Conservation (phyloP, 2,329 filamentous ascomycete genomes). For the Alternaria consortialis region DNA sequence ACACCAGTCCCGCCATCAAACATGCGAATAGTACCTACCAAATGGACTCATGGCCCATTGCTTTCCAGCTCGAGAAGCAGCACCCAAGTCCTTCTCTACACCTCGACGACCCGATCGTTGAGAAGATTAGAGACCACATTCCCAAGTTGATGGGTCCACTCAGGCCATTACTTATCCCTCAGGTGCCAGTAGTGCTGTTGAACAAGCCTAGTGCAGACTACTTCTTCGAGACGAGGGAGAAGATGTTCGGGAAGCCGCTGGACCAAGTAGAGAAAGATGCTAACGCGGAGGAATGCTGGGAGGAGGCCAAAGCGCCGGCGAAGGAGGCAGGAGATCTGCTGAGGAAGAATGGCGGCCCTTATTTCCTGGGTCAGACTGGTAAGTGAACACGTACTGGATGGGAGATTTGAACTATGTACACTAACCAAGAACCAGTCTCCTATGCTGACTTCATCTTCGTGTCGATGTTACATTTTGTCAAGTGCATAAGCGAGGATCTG, state of each 20-base stretch:
- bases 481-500: slow-evolving; percentile 46
- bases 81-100: slow-evolving; percentile 68
- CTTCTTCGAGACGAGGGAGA: slow-evolving; percentile 64
- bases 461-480: slow-evolving; percentile 58
- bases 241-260: slow-evolving; percentile 62
- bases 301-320: slow-evolving; percentile 51
- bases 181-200: slow-evolving; percentile 62
- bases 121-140: slow-evolving; percentile 57
- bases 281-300: slow-evolving; percentile 63
- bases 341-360: slow-evolving; percentile 67
- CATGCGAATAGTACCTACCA: slow-evolving; percentile 66
- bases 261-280: slow-evolving; percentile 58
- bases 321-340: slow-evolving; percentile 56
- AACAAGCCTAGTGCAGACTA: slow-evolving; percentile 62
- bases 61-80: slow-evolving; percentile 64
- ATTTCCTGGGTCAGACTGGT: slow-evolving; percentile 65
- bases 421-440: slow-evolving; percentile 37
- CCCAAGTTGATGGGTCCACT: slow-evolving; percentile 30
- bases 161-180: slow-evolving; percentile 47
- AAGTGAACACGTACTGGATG: slow-evolving; percentile 37
- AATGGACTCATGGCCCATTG: slow-evolving; percentile 72
- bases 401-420: not conserved
- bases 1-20: slow-evolving; percentile 65
- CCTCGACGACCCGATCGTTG: slow-evolving; percentile 63
- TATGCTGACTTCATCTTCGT: slow-evolving; percentile 63